Evolutionary conservation across 202 grass and related monocot genomes (phyloP), one percentile per base, ranked within the genome.

Genomic region (Panicum virgatum): DNA sequence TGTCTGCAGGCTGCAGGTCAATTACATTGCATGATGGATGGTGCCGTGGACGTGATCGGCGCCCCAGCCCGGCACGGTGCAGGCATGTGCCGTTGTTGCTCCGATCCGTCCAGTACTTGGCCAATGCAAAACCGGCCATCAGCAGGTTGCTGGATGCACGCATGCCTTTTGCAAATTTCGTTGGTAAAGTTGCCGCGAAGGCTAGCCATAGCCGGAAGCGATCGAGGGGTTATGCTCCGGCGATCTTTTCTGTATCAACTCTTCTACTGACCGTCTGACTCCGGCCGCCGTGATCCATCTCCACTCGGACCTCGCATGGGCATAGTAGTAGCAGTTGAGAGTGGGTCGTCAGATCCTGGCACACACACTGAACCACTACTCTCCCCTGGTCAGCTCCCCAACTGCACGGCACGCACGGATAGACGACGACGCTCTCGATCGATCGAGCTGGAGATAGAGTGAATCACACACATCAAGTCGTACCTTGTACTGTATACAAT

Each of bases 221-320:
- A n/a, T n/a, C n/a, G 66, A 79, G 58, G 58, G 11, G 10, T 34
- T 34, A 16, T 45, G 22, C 39, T 9, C 63, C 27, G 30, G 47
- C 69, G 18, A 26, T 53, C 67, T 79, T 82, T 82, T 86, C 67
- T 51, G 67, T 19, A 53, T 86, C 83, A 53, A 54, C 79, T 79
- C 78, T 78, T 82, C 79, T 79, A 69, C 60, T 16, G 14, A 34
- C 60, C 18, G 9, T 60, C 59, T 29, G 58, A 36, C 78, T 85
- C 78, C 54, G 16, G 13, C 52, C 63, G 34, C 5, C 5, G 9
- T 62, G 27, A 64, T 54, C 86, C 36, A 16, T 56, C 39, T 67
- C 29, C 15, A 3, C 23, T 45, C 20, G 3, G 46, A 26, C 54
- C 75, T 42, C 20, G 61, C 60, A 48, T 44, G 62, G 66, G 47